Evolutionary conservation across 306 rosid species (phyloP), one percentile per base, ranked within the genome.

Genomic region (Alnus rubra): DNA sequence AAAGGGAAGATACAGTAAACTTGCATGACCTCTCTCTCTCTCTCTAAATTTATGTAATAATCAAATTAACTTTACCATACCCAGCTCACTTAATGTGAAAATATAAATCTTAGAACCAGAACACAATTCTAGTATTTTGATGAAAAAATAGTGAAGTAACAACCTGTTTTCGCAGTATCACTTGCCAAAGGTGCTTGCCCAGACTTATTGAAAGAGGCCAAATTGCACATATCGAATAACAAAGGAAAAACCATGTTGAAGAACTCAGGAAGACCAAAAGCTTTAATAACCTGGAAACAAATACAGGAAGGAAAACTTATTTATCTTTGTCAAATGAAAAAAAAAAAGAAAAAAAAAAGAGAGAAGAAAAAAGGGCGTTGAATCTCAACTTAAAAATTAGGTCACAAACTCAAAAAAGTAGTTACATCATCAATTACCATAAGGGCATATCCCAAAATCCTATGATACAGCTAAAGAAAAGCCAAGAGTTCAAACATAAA

Each of bases 211-310:
- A 53, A 14, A 77, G 86, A 75, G 33, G 76, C 89, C 30, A 88
- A 75, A 78, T 84, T 86, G 86, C 84, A 82, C 76, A 88, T 78
- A 70, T 92, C 94, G 75, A 84, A 84, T 88, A 95, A 77, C 87
- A 88, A 73, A 16, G 95, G 98, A 81, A 88, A 86, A 44, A 87
- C 90, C 82, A 86, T 80, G 73, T 74, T 87, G 75, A 95, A 95
- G 87, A 89, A 91, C 64, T 91, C 95, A 62, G 96, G 91, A 80
- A 88, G 78, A 74, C 92, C 95, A 78, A 95, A 95, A 82, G 97
- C 90, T 84, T 89, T 87, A 77, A 95, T 75, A 84, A 95, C 94
- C 98, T 95, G 97, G 68, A 87, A 86, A 81, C 74, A 55, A 37
- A 73, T 14, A 81, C 30, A 71, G 10, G 55, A 33, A 78, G 81